These are phyloP conservation scores for Alternaria alternata DNA, from an alignment of 2,329 filamentous ascomycete species.

Conservation along the genomic window DNA sequence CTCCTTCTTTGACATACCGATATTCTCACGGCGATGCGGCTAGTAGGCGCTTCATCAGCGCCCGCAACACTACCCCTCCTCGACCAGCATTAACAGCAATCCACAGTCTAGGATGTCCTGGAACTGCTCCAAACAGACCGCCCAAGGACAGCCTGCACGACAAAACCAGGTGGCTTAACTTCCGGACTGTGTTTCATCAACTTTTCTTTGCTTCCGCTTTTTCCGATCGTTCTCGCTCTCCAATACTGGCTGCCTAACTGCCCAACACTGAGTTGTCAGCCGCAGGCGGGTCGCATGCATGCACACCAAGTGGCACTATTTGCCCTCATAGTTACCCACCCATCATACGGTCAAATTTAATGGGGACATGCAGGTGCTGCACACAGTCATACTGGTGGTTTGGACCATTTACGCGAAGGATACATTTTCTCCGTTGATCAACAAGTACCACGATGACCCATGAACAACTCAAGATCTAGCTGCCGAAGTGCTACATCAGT, in stretches of 20 bases:
- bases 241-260: constrained; percentile 21
- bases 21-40: constrained; percentile 16
- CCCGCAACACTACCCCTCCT: constrained; percentile 27
- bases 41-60: constrained; percentile 23
- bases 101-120: constrained; percentile 24
- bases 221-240: constrained; percentile 25
- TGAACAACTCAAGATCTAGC: background rate
- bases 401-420: constrained; percentile 6
- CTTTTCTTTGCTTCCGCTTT: constrained; percentile 23
- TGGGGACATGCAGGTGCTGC: constrained; percentile 11
- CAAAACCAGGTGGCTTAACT: constrained; percentile 22
- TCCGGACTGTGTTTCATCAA: constrained; percentile 27
- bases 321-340: constrained; percentile 11
- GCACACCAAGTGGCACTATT: constrained; percentile 17
- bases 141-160: constrained; percentile 23
- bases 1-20: constrained; percentile 16
- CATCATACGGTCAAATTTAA: constrained; percentile 5
- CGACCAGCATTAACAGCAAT: constrained; percentile 17
- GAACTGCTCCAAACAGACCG: constrained; percentile 26
- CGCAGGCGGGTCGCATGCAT: constrained; percentile 15
- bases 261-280: constrained; percentile 18
- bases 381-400: constrained; percentile 14
- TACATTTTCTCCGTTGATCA: constrained; percentile 2
- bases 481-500: background rate
- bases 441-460: constrained; percentile 3